These are phyloP conservation scores for Mychonastes homosphaera DNA, from an alignment of 139 green algal genomes.

Conservation along the genomic window DNA sequence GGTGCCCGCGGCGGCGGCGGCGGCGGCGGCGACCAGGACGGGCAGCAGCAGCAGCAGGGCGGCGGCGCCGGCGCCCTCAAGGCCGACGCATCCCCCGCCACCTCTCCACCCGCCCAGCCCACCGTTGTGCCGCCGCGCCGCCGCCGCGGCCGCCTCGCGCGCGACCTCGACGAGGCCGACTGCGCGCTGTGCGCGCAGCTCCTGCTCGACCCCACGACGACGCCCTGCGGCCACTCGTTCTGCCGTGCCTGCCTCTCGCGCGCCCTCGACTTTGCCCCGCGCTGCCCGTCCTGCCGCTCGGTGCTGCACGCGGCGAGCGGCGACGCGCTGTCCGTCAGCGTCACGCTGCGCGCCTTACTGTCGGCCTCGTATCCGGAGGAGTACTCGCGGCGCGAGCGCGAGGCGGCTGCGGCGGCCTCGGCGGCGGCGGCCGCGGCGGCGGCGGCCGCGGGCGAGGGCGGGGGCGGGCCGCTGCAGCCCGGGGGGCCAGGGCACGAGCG, in stretches of 20 bases:
- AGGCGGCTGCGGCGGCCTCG: conserved; percentile 21
- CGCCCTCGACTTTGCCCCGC: conserved; percentile 61
- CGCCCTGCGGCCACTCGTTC: conserved; percentile 83
- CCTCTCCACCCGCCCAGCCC: background rate
- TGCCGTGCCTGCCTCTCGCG: conserved; percentile 65
- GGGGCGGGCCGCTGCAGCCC: background rate
- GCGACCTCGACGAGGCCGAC: conserved; percentile 57
- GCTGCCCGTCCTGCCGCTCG: conserved; percentile 68
- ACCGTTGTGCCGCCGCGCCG: too few species aligned
- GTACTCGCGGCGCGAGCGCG: conserved; percentile 36
- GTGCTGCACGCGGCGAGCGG: conserved; percentile 38
- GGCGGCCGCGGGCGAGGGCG: conserved; percentile 1
- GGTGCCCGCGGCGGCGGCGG: too few species aligned
- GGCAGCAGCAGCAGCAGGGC: conserved; percentile 10
- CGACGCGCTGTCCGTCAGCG: conserved; percentile 47
- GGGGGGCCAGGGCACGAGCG: conserved; percentile 1
- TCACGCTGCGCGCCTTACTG: conserved; percentile 60
- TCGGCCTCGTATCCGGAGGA: conserved; percentile 55
- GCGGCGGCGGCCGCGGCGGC: conserved; percentile 15
- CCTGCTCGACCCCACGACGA: conserved; percentile 83
- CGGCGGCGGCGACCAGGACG: too few species aligned
- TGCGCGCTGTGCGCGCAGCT: conserved; percentile 82
- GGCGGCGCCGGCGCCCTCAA: background rate
- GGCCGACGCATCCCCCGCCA: background rate
- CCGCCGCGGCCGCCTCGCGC: too few species aligned